A percentile compares a stretch with the other conserved stretches of the same genome.
These are phyloP conservation scores for Penicillium roqueforti DNA, from an alignment of 495 filamentous ascomycete species.

Conservation along the genomic window DNA sequence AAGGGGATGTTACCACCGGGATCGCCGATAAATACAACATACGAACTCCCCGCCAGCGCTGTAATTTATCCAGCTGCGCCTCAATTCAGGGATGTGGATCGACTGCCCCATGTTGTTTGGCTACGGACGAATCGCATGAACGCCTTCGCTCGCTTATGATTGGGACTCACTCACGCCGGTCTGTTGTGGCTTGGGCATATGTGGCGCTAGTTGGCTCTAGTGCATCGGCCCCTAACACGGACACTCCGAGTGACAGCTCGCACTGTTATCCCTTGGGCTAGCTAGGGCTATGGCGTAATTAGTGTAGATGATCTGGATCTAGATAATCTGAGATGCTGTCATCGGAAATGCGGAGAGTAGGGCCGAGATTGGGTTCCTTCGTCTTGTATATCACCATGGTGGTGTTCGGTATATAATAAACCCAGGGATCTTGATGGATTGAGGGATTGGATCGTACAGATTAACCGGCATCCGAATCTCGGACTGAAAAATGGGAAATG, in stretches of 20 bases:
- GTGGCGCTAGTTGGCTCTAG: slow-evolving; percentile 17
- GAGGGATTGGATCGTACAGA: not conserved
- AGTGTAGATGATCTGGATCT: not conserved
- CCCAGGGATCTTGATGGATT: too few species aligned
- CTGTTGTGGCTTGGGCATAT: slow-evolving; percentile 18
- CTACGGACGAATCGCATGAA: not conserved
- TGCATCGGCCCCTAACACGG: slow-evolving; percentile 16
- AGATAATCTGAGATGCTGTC: not conserved
- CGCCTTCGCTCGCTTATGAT: not conserved
- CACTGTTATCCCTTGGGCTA: not conserved
- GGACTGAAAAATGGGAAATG: not conserved
- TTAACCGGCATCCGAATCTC: not conserved
- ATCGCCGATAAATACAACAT: slow-evolving; percentile 22
- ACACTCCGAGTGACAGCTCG: slow-evolving; percentile 13
- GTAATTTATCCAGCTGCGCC: slow-evolving; percentile 22
- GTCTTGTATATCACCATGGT: not conserved
- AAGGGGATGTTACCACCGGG: slow-evolving; percentile 13
- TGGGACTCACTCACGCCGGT: not conserved
- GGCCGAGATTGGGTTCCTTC: not conserved
- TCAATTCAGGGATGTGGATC: slow-evolving; percentile 9
- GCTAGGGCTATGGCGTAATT: slow-evolving; percentile 14
- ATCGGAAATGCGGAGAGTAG: not conserved
- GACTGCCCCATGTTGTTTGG: not conserved
- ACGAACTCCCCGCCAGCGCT: slow-evolving; percentile 16
- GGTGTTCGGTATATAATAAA: not conserved